These are phyloP conservation scores for Carex kokanica DNA, from an alignment of 176 grass and related monocot species.

Conservation along the genomic window DNA sequence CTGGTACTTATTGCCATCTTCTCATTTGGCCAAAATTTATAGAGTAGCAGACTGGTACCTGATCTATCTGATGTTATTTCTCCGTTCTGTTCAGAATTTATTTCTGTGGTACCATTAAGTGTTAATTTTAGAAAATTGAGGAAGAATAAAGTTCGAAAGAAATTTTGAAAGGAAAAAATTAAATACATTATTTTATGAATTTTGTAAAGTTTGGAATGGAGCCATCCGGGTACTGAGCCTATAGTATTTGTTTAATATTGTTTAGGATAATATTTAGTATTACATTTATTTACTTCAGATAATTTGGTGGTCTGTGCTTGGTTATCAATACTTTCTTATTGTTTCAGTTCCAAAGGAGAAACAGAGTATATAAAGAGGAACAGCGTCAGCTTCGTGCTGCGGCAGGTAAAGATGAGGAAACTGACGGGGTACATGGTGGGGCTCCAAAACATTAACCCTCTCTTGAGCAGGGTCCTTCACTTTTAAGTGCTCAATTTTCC, in stretches of 20 bases:
- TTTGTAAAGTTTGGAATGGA: background rate
- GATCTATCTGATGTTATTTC: background rate
- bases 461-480: background rate
- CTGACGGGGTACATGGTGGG: constrained; percentile 31
- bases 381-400: constrained; percentile 81
- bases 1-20: background rate
- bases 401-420: constrained; percentile 58
- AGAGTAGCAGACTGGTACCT: background rate
- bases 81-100: background rate
- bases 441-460: constrained; percentile 19
- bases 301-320: background rate
- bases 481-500: constrained; percentile 27
- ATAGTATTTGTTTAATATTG: constrained; percentile 2
- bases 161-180: background rate
- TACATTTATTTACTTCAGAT: background rate
- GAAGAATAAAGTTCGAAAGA: background rate
- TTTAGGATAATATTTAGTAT: background rate
- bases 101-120: background rate
- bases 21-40: background rate
- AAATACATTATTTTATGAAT: background rate
- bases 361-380: constrained; percentile 97
- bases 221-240: background rate
- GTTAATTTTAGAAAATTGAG: background rate
- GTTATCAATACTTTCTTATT: constrained; percentile 11
- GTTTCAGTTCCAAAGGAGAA: constrained; percentile 89